phyloP scores from a whole-genome alignment of 129 eudicot species.

The Chrysanthemum lavandulifolium region DNA sequence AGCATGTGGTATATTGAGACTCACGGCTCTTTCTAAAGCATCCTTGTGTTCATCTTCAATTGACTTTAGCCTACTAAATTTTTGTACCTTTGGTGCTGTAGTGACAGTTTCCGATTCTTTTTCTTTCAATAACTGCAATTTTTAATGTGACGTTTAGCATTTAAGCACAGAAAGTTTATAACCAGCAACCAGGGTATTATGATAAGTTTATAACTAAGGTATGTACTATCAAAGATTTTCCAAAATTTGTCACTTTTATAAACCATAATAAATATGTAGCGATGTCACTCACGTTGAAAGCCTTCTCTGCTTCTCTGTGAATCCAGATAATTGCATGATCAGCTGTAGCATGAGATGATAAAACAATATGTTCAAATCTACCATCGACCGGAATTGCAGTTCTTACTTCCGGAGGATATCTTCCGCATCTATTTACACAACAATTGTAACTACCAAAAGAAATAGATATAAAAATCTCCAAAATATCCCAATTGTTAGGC shows the following conservation, averaged over 20 bases:
- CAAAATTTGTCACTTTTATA: too few species aligned
- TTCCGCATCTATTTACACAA: conserved; percentile 68
- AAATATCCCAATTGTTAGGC: background rate
- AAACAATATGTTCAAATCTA: conserved; percentile 92
- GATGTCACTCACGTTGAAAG: conserved; percentile 54
- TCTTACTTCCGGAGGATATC: conserved; percentile 91
- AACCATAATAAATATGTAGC: too few species aligned
- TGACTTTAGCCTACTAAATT: conserved; percentile 50
- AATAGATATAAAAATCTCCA: background rate
- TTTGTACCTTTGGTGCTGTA: conserved; percentile 61
- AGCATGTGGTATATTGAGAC: conserved; percentile 77
- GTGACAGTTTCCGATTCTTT: conserved; percentile 43
- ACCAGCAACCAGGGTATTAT: too few species aligned
- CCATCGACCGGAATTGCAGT: conserved; percentile 97
- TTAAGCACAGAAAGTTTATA: too few species aligned
- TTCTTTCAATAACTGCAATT: conserved; percentile 56
- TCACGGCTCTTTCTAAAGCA: conserved; percentile 76
- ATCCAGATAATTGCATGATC: conserved; percentile 91
- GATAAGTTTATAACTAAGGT: too few species aligned
- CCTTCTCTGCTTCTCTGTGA: conserved; percentile 74
- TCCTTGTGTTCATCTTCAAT: conserved; percentile 77
- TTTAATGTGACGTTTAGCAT: background rate
- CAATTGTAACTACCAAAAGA: background rate
- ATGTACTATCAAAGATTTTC: too few species aligned
- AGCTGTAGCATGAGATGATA: conserved; percentile 75